Base-by-base conservation (phyloP, 2,329 filamentous ascomycete genomes). In the Colletotrichum paranaense region DNA sequence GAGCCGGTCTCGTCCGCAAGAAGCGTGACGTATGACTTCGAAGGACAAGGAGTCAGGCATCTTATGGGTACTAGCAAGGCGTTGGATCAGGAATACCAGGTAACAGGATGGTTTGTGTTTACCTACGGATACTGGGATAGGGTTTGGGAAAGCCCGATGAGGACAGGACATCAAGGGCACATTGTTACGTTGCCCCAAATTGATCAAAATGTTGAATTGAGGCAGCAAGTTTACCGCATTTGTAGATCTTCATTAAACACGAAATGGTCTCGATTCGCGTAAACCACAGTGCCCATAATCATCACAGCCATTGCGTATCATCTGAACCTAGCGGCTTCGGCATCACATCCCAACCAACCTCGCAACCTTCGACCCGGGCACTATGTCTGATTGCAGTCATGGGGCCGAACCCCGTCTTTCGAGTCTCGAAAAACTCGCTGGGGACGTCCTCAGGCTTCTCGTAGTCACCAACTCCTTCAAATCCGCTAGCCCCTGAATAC, bases 271-370 rank as follows among this genome's bases (percentile, higher is more conserved):
- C 12, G 19, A 49, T 22, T 1, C 19, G 1, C 19, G 9, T 4
- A 1, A n/a, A 4, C 4, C 7, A 49, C 4, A 9, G 19, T 4
- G 4, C 42, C 11, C 42, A 9, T 19, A 22, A 8, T 22, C 8
- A 4, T 49, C 4, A 35, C 19, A 49, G 5, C 42, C 42, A 49
- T 49, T n/a, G 19, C 19, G 42, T 4, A 49, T 19, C 42, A 49
- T 49, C 42, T 22, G 42, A 49, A 19, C 19, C 16, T n/a, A 49
- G 19, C 16, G 42, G 42, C 75, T 85, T 86, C 2, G 87, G 87
- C 87, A 89, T 88, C 5, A 81, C 72, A 55, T 88, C 84, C 85
- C 86, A 90, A 0, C 87, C 86, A 28, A 86, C 78, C 5, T 82
- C 75, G 7, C 84, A 77, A 0, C 85, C 87, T 9, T 88, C 81